Conservation (phyloP, 73 alveolate species). For the Effrenium voratum region DNA sequence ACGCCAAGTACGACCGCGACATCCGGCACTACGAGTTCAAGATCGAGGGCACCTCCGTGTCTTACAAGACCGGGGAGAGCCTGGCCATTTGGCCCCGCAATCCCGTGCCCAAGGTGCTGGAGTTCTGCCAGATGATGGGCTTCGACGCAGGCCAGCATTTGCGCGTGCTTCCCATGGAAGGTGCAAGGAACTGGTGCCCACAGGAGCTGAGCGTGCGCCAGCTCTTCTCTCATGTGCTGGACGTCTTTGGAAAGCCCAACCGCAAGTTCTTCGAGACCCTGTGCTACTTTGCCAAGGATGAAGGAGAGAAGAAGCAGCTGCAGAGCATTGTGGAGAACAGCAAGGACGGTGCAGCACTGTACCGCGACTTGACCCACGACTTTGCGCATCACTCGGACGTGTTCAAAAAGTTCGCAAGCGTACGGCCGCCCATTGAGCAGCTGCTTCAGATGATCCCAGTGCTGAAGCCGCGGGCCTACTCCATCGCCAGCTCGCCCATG, state of each 20-base stretch:
- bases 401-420: slow-evolving; percentile 51
- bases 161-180: slow-evolving; percentile 66
- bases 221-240: slow-evolving; percentile 85
- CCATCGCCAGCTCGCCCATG: slow-evolving; percentile 82
- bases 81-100: slow-evolving; percentile 90
- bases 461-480: slow-evolving; percentile 74
- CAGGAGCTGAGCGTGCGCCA: slow-evolving; percentile 70
- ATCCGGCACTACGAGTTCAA: slow-evolving; percentile 75
- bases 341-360: slow-evolving; percentile 41
- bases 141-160: slow-evolving; percentile 64
- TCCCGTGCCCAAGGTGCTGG: slow-evolving; percentile 72
- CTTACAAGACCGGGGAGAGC: slow-evolving; percentile 83
- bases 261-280: slow-evolving; percentile 70
- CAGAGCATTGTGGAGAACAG: slow-evolving; percentile 64
- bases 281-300: slow-evolving; percentile 61
- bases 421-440: slow-evolving; percentile 77
- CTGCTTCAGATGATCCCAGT: slow-evolving; percentile 72
- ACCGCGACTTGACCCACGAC: slow-evolving; percentile 62
- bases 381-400: slow-evolving; percentile 71
- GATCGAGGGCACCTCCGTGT: slow-evolving; percentile 72
- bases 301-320: slow-evolving; percentile 57
- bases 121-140: slow-evolving; percentile 84
- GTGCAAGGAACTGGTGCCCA: slow-evolving; percentile 91
- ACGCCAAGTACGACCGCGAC: slow-evolving; percentile 71
- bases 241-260: slow-evolving; percentile 77